These are phyloP conservation scores for Calonectria ilicicola DNA, from an alignment of 2,329 filamentous ascomycete genomes.

Conservation along the genomic window DNA sequence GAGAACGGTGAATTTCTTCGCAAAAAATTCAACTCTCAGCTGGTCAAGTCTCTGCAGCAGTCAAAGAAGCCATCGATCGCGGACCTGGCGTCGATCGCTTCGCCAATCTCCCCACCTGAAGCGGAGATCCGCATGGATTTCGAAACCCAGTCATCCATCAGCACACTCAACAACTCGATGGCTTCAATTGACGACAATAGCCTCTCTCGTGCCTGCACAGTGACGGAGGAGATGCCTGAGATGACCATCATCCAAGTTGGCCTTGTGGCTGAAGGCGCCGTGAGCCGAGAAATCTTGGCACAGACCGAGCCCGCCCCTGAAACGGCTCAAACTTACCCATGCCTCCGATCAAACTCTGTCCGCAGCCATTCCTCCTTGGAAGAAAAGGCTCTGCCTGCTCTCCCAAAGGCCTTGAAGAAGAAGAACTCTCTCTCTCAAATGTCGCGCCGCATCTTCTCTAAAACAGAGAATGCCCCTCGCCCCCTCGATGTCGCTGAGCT, in stretches of 20 bases:
- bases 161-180: not conserved
- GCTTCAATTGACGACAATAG: not conserved
- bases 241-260: not conserved
- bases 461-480: not conserved
- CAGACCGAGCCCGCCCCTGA: not conserved
- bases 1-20: not conserved
- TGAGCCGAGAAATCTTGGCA: not conserved
- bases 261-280: not conserved
- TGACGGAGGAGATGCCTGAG: not conserved
- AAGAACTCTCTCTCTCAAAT: not conserved
- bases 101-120: not conserved
- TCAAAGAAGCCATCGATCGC: not conserved
- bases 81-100: not conserved
- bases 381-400: not conserved
- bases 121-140: not conserved
- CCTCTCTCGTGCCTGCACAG: not conserved
- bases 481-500: not conserved
- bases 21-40: not conserved
- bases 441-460: not conserved
- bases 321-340: not conserved
- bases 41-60: not conserved
- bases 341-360: not conserved
- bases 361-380: no score
- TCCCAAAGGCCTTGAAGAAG: not conserved
- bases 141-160: not conserved